Base-by-base conservation (phyloP, 192 early-diverging fungal species). In the Coemansia sp. region DNA sequence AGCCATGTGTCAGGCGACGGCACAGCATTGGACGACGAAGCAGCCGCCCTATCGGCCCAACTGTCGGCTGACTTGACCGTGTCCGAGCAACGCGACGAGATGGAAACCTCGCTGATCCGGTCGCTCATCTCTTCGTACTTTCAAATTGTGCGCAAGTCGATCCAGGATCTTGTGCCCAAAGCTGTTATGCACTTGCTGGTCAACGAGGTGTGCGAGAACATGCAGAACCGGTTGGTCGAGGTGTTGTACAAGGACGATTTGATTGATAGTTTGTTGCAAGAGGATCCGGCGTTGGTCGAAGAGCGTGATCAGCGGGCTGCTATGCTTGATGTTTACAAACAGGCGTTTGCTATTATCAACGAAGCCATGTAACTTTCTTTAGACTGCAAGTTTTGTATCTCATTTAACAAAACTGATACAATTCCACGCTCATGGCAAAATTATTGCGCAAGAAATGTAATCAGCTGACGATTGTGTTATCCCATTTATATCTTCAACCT, bases 141-240 rank as follows among this genome's bases (percentile, higher is more conserved):
- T 65, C 77, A 82, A 58, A 88, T 92, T 65, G 89, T 89, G 29
- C 88, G 89, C 66, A 90, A 92, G 74, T 86, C 89, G 13, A 85
- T 91, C 59, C 88, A 90, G 69, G 91, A 92, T 45, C 64, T 88
- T 59, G 89, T 92, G 8, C 91, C 91, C 55, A 92, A 92, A 78
- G 86, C 91, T 3, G 82, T 92, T 57, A 92, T 92, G 91, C 89
- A 92, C 58, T 67, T 90, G 47, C 69, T 92, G 54, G 91, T 92
- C 68, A 90, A 90, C 65, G 74, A 86, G 62, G 87, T 86, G 27
- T 85, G 88, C 56, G 86, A 92, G 64, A 61, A 83, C 11, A 85
- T 90, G 50, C 91, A 92, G 66, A 92, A 89, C 74, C 84, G 89
- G 8, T 73, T 92, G 41, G 91, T 92, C 2, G 83, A 87, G 24